Evolutionary conservation across 225 moss, liverwort and hornwort species (phyloP), one percentile per base, ranked within the genome.

Genomic region (Polytrichum formosum): DNA sequence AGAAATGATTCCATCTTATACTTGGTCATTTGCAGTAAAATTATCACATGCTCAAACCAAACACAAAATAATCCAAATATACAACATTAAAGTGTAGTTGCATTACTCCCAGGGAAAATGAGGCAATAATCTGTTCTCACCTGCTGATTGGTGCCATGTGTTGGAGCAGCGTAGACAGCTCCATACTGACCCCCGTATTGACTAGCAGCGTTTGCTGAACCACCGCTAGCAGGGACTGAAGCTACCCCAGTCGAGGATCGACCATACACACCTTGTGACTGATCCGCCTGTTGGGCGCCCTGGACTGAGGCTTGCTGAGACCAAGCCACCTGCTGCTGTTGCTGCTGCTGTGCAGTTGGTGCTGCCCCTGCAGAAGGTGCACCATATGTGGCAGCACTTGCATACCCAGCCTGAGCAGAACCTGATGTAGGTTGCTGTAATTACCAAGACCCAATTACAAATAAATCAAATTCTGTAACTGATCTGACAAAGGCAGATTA

Each of bases 111-210:
- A 46, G 46, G 46, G 46, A 46, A 46, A 46, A 46, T 46, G 2
- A 46, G 46, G 4, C 46, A 13, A 46, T 13, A 66, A 37, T 26
- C 27, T 29, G 28, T 60, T 76, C 80, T 70, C 62, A 95, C 95
- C 93, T 95, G 95, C 71, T 93, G 95, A 66, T 78, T 82, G 63
- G 82, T 78, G 73, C 86, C 83, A 75, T 91, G 95, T 7, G 90
- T 76, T 22, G 84, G 86, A 73, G 88, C 86, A 76, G 91, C 85
- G 72, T 93, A 95, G n/a, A 91, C 91, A 78, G 88, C 90, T 74
- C 93, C 93, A 78, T 93, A 95, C 75, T 95, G 95, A 58, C 95
- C 95, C 31, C 95, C 95, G 65, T 95, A 95, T 77, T 93, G 95
- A 78, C 86, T 84, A 65, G 91, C 85, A 30, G 90, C 88, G 72